Conservation (phyloP, 2,329 filamentous ascomycete genomes). For the Pestalotiopsis sp. region DNA sequence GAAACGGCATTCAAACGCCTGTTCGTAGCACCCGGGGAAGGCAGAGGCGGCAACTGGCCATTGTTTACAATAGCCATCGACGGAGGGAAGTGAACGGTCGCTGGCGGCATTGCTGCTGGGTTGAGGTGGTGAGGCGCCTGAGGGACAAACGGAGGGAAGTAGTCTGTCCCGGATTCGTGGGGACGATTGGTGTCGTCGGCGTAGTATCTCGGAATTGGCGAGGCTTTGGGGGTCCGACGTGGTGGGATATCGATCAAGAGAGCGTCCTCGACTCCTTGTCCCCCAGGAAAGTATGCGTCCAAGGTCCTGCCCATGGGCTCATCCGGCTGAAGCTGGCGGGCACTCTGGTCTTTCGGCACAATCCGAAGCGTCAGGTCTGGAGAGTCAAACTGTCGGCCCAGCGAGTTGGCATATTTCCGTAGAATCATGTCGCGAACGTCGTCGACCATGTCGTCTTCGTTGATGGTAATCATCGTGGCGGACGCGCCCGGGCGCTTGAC, state of each 20-base stretch:
- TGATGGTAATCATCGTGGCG: constrained; percentile 81
- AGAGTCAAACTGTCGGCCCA: constrained; percentile 85
- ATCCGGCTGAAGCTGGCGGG: constrained; percentile 76
- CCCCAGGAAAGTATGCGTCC: constrained; percentile 81
- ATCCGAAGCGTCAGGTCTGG: constrained; percentile 86
- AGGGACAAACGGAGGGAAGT: constrained; percentile 34
- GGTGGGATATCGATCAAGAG: constrained; percentile 84
- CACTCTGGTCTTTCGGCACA: constrained; percentile 63
- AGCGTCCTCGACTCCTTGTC: constrained; percentile 86
- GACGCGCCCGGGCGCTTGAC: constrained; percentile 85
- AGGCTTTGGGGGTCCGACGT: constrained; percentile 76
- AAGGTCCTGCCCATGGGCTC: constrained; percentile 78
- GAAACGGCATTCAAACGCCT: constrained; percentile 25
- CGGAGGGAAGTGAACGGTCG: constrained; percentile 42
- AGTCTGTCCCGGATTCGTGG: constrained; percentile 34
- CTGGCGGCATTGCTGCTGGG: constrained; percentile 25
- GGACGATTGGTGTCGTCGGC: constrained; percentile 26
- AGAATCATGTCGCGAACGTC: constrained; percentile 92
- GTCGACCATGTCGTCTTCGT: constrained; percentile 89
- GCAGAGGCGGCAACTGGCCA: constrained; percentile 76
- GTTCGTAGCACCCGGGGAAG: constrained; percentile 74
- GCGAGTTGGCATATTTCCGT: constrained; percentile 89
- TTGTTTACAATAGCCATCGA: constrained; percentile 81
- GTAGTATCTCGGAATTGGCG: constrained; percentile 52
- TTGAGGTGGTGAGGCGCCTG: constrained; percentile 16